These are phyloP conservation scores for Oryza coarctata DNA, from an alignment of 176 grass and related monocot genomes.

Conservation along the genomic window DNA sequence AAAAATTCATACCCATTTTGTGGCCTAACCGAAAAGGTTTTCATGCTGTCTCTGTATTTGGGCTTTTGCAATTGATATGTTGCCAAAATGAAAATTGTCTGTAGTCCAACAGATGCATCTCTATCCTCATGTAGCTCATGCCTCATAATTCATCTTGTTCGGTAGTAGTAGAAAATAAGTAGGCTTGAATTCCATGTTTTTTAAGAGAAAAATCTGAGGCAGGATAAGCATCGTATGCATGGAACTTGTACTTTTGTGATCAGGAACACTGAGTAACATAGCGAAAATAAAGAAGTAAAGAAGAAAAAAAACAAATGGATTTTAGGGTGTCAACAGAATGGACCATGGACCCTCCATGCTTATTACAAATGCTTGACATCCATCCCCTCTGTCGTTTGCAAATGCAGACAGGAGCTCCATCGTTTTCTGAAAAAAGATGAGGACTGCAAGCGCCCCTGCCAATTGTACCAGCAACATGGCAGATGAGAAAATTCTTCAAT, in stretches of 20 bases:
- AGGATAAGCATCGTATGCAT: neutral
- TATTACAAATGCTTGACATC: conserved; percentile 3
- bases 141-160: neutral
- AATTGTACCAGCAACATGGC: conserved; percentile 45
- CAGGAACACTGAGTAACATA: neutral
- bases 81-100: neutral
- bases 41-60: neutral
- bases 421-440: conserved; percentile 49
- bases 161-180: neutral
- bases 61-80: neutral
- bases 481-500: conserved; percentile 1
- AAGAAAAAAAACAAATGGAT: neutral
- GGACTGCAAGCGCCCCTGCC: conserved; percentile 32
- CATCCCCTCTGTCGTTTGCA: conserved; percentile 13
- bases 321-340: conserved; percentile 21
- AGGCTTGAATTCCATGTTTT: neutral
- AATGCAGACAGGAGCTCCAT: conserved; percentile 44
- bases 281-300: neutral
- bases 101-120: neutral
- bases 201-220: neutral
- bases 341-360: neutral
- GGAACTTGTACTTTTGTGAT: neutral
- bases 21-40: neutral
- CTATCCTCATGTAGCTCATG: neutral
- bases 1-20: neutral